Conservation (phyloP, 345 rosid genomes). For the Murraya koenigii region DNA sequence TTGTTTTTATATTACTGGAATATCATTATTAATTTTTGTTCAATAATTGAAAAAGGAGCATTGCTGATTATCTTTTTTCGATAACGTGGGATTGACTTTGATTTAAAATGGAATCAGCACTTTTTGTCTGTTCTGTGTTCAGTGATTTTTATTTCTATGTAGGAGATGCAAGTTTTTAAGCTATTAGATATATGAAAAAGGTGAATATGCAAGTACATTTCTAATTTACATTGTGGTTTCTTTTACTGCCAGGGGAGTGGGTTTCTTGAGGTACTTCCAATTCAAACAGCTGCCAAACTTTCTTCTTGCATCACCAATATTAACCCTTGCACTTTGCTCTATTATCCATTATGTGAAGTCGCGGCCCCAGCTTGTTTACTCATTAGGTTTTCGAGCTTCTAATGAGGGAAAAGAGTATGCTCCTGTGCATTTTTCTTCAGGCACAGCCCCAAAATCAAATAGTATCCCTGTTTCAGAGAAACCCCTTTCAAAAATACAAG, state of each 20-base stretch:
- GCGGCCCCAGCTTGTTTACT: constrained; percentile 47
- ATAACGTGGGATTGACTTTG: neutral
- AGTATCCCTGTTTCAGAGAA: constrained; percentile 12
- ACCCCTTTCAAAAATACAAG: constrained; percentile 23
- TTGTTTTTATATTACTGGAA: constrained; percentile 3
- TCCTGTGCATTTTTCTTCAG: constrained; percentile 31
- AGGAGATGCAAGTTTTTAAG: neutral
- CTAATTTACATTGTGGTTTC: constrained; percentile 1
- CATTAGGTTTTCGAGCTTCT: constrained; percentile 64
- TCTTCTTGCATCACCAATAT: constrained; percentile 88
- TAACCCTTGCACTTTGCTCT: constrained; percentile 66
- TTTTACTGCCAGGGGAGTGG: constrained; percentile 68
- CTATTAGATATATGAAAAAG: neutral
- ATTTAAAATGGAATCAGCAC: neutral
- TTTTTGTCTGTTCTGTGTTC: neutral
- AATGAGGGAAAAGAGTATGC: constrained; percentile 38
- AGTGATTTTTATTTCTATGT: neutral
- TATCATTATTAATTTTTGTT: neutral
- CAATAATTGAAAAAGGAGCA: neutral
- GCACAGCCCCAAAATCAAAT: constrained; percentile 18
- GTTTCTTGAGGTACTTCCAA: constrained; percentile 84
- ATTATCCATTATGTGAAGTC: constrained; percentile 52
- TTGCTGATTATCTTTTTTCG: neutral
- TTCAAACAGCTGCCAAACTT: constrained; percentile 90
- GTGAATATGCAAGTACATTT: neutral